Evolutionary conservation across 1,139 yeast genomes (phyloP).

Genomic region (Trichomonascaceae sp.): DNA sequence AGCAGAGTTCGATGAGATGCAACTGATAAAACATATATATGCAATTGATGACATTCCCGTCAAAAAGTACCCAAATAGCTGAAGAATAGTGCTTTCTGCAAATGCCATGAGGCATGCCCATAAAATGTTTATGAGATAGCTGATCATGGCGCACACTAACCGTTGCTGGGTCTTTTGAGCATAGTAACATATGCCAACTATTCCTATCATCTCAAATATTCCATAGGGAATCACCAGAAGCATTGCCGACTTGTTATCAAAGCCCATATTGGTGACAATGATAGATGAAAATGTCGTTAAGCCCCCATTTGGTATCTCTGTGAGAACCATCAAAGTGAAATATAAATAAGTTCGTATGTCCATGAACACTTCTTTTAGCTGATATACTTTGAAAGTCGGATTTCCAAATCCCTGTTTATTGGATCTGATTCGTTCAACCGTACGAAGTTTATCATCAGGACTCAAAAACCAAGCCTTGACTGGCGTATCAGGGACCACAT

Average conservation of each 20-base stretch:
- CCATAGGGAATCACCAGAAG: slow-evolving; percentile 38
- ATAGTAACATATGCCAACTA: slow-evolving; percentile 25
- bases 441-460: slow-evolving; percentile 45
- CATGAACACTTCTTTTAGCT: slow-evolving; percentile 40
- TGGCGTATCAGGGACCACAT: slow-evolving; percentile 50
- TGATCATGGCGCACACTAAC: slow-evolving; percentile 37
- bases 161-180: slow-evolving; percentile 29
- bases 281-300: slow-evolving; percentile 42
- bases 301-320: slow-evolving; percentile 50
- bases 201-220: slow-evolving; percentile 31
- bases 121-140: slow-evolving; percentile 32
- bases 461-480: slow-evolving; percentile 49
- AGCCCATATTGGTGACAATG: slow-evolving; percentile 36
- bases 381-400: slow-evolving; percentile 47
- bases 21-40: slow-evolving; percentile 44
- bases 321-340: slow-evolving; percentile 36
- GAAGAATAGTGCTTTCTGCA: slow-evolving; percentile 33
- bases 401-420: slow-evolving; percentile 52
- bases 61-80: slow-evolving; percentile 39
- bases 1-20: slow-evolving; percentile 49
- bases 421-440: slow-evolving; percentile 45
- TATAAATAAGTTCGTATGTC: slow-evolving; percentile 47
- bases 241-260: slow-evolving; percentile 37
- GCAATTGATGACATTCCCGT: slow-evolving; percentile 36
- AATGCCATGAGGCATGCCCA: slow-evolving; percentile 42